Evolutionary conservation across 1,284 basidiomycete species (phyloP).

Genomic region (Ganoderma resinaceum): DNA sequence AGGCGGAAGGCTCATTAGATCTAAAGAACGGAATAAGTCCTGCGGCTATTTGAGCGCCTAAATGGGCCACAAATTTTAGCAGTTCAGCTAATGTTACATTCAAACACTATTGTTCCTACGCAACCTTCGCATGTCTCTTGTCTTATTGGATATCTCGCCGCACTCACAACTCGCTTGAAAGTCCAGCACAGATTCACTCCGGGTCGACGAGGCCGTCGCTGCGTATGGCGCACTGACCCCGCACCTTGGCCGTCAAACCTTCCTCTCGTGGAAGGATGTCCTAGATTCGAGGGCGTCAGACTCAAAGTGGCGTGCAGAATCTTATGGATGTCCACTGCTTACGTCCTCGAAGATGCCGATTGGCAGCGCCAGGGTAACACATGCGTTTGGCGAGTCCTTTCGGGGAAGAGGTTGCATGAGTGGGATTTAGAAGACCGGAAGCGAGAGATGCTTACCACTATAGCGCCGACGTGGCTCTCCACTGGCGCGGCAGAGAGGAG

Average conservation of each 20-base stretch:
- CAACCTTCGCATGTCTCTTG: too few relatives aligned
- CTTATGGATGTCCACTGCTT: constrained; percentile 31
- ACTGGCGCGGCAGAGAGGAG: constrained; percentile 79
- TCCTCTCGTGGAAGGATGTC: constrained; percentile 71
- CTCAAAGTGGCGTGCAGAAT: not conserved
- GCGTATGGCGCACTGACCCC: constrained; percentile 71
- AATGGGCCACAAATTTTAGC: too few relatives aligned
- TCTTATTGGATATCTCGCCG: too few relatives aligned
- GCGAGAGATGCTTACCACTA: constrained; percentile 58
- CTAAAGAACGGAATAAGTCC: too few relatives aligned
- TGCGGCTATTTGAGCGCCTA: too few relatives aligned
- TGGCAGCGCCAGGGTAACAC: constrained; percentile 76
- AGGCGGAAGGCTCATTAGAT: too few relatives aligned
- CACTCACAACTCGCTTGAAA: not conserved
- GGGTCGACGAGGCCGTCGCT: constrained; percentile 63
- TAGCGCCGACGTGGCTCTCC: constrained; percentile 77
- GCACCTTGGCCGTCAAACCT: constrained; percentile 61
- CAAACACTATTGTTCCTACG: too few relatives aligned
- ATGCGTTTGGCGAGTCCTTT: constrained; percentile 79
- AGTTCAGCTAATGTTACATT: too few relatives aligned
- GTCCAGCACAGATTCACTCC: not conserved
- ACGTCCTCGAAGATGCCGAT: constrained; percentile 78
- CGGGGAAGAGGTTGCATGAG: not conserved
- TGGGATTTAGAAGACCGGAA: not conserved
- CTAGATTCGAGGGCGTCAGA: constrained; percentile 37